A percentile compares a stretch with the other conserved stretches of the same genome.
phyloP scores from a whole-genome alignment of 2,329 filamentous ascomycete genomes.

The Cryphonectria parasitica region DNA sequence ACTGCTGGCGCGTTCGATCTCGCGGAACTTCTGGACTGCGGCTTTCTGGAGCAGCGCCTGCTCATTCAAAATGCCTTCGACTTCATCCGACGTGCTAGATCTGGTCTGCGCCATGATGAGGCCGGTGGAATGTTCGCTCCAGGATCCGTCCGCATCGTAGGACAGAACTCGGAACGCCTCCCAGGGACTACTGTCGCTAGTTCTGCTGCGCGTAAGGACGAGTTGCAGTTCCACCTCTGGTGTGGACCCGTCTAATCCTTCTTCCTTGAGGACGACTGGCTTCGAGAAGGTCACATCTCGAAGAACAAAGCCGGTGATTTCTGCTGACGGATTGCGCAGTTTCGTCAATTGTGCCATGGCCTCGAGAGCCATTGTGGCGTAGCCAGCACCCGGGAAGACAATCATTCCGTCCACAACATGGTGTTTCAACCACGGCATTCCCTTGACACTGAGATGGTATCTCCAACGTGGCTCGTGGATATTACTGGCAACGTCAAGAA shows the following conservation, averaged over 20 bases:
- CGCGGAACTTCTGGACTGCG: background rate
- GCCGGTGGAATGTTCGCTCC: constrained; percentile 20
- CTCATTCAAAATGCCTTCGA: constrained; percentile 1
- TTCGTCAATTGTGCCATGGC: constrained; percentile 13
- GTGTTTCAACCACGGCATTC: constrained; percentile 13
- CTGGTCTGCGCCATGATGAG: background rate
- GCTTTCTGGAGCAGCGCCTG: background rate
- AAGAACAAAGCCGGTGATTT: background rate
- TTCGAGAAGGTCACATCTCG: constrained; percentile 18
- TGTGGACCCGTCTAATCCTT: background rate
- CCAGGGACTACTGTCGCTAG: constrained; percentile 17
- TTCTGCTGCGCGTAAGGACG: constrained; percentile 4
- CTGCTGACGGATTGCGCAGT: background rate
- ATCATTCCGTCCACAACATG: constrained; percentile 13
- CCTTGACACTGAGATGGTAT: constrained; percentile 1
- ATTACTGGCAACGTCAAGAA: background rate
- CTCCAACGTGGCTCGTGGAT: constrained; percentile 11
- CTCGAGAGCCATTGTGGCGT: constrained; percentile 14
- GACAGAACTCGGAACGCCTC: constrained; percentile 14
- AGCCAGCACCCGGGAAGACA: constrained; percentile 15
- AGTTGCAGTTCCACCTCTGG: constrained; percentile 20
- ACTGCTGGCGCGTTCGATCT: constrained; percentile 7
- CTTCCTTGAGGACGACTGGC: constrained; percentile 9
- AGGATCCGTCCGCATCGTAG: constrained; percentile 3
- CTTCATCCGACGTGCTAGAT: background rate